phyloP scores from a whole-genome alignment of 768 basidiomycete genomes.

The Hygrophorus pudorinus region DNA sequence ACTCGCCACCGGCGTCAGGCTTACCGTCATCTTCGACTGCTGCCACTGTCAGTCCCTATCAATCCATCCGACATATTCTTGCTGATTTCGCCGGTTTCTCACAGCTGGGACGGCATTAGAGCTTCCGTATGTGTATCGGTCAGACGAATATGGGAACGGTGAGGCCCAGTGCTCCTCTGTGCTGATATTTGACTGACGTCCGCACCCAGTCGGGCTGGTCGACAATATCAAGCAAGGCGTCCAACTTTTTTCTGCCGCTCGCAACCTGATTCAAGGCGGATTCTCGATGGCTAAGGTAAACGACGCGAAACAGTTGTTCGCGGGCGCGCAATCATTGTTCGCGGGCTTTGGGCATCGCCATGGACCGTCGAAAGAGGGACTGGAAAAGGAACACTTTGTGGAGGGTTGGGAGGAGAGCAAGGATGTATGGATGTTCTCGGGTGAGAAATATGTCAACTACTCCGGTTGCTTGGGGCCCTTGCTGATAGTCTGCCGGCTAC shows the following conservation, averaged over 20 bases:
- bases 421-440: conserved; percentile 3
- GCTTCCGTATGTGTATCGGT: conserved; percentile 1
- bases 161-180: background rate
- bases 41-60: conserved; percentile 1
- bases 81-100: background rate
- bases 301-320: conserved; percentile 1
- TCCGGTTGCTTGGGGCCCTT: background rate
- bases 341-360: background rate
- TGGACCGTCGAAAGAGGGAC: background rate
- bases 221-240: conserved; percentile 2
- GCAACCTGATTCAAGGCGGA: background rate
- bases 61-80: background rate
- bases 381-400: background rate
- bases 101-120: conserved; percentile 1
- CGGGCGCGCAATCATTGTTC: background rate
- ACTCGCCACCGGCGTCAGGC: background rate
- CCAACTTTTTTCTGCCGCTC: background rate
- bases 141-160: conserved; percentile 1
- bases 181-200: background rate
- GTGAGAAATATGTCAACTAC: background rate
- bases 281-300: background rate
- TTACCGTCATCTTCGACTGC: conserved; percentile 2
- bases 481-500: background rate
- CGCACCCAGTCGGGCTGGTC: background rate
- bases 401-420: conserved; percentile 2